Conservation (phyloP, 2,329 filamentous ascomycete species). For the Botrytis deweyae region DNA sequence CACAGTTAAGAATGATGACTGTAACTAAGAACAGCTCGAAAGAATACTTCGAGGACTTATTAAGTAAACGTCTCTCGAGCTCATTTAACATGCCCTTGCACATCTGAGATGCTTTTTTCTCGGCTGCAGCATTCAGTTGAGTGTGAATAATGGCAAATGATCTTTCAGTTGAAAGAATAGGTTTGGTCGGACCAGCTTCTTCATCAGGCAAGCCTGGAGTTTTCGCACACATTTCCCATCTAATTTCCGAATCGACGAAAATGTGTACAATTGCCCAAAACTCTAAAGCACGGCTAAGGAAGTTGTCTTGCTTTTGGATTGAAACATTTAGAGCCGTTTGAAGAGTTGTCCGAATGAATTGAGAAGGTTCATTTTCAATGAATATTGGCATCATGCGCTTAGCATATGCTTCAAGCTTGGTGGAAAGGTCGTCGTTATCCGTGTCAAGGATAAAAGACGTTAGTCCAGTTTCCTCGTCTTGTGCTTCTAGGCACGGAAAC, state of each 20-base stretch:
- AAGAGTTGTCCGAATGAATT: conserved; percentile 59
- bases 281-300: conserved; percentile 59
- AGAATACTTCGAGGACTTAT: conserved; percentile 50
- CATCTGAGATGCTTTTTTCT: conserved; percentile 60
- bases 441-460: conserved; percentile 57
- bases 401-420: conserved; percentile 60
- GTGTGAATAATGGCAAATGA: conserved; percentile 60
- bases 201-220: conserved; percentile 20
- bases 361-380: conserved; percentile 58
- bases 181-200: conserved; percentile 31
- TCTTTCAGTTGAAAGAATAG: conserved; percentile 24
- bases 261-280: conserved; percentile 66
- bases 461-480: conserved; percentile 37
- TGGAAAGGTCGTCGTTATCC: conserved; percentile 59
- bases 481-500: conserved; percentile 36
- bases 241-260: conserved; percentile 58
- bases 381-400: conserved; percentile 57
- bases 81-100: conserved; percentile 58
- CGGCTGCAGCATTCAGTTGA: conserved; percentile 63
- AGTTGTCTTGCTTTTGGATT: conserved; percentile 49
- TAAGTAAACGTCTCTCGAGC: conserved; percentile 61
- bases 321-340: conserved; percentile 50
- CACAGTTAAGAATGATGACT: conserved; percentile 62
- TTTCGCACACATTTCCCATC: conserved; percentile 49
- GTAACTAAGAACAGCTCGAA: conserved; percentile 62